Base-by-base conservation (phyloP, 2,329 filamentous ascomycete species). In the Pyrenophora seminiperda region DNA sequence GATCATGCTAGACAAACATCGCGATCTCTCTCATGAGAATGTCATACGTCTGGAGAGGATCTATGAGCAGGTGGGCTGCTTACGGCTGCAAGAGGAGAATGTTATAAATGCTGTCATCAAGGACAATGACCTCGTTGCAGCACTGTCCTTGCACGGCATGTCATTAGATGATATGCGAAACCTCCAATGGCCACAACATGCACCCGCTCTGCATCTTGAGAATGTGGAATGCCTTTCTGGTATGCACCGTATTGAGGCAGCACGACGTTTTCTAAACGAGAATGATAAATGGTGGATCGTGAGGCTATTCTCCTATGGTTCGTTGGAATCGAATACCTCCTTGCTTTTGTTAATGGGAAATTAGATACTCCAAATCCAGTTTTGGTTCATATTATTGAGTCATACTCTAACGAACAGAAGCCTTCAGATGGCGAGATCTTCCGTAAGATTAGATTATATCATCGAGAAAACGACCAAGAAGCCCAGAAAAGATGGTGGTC, bases 231-330 rank as follows among this genome's bases (percentile, higher is more conserved):
- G 52, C 14, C 48, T 65, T 10, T 50, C 43, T 20, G 50, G 59
- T 2, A 41, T 63, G 17, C 38, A 66, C 36, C 44, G 48, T 9
- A 52, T 60, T 10, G 20, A 56, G 15, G 59, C 54, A 6, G 59
- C 47, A 24, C 41, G 51, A 34, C 5, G 20, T 6, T 51, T 56
- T 15, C 42, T 66, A 3, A 44, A 65, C 32, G 15, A 56, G 11
- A 66, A 65, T 30, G 33, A 65, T 38, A 59, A 55, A 42, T 66
- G 32, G 61, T 66, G 33, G 57, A 47, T 43, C n/a, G 48, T 66
- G n/a, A 47, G 47, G 17, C 48, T 66, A 2, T 64, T 57, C 17
- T 54, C 44, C 11, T 41, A 56, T 46, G n/a, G 52, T 56, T 37
- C 46, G 53, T 56, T n/a, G 31, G 6, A 40, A 41, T 5, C 2